These are phyloP conservation scores for Ogataea hybrid DNA, from an alignment of 1,139 yeast genomes.

Conservation along the genomic window DNA sequence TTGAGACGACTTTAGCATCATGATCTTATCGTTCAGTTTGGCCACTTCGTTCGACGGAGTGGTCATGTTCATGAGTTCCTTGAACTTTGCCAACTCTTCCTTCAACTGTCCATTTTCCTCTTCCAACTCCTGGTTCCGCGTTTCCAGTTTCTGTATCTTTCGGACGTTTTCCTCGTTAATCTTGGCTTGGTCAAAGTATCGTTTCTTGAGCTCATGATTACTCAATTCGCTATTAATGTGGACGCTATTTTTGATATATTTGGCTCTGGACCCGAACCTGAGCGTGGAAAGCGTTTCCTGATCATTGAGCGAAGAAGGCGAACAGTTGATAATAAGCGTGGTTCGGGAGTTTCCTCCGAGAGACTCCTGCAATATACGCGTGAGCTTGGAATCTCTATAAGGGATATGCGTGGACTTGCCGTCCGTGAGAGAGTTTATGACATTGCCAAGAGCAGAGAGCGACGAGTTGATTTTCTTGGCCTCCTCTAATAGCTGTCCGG, in stretches of 20 bases:
- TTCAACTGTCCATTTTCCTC: conserved; percentile 16
- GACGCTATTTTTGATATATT: conserved; percentile 65
- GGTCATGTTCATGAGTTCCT: conserved; percentile 11
- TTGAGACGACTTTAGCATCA: conserved; percentile 29
- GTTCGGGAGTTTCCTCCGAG: conserved; percentile 88
- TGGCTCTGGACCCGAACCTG: conserved; percentile 80
- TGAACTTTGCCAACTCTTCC: conserved; percentile 18
- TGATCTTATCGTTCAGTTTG: conserved; percentile 16
- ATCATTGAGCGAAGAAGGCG: conserved; percentile 62
- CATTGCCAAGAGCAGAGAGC: conserved; percentile 75
- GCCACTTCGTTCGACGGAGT: conserved; percentile 14
- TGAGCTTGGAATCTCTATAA: conserved; percentile 79
- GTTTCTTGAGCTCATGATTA: conserved; percentile 23
- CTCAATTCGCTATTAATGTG: conserved; percentile 70
- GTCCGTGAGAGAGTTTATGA: conserved; percentile 76
- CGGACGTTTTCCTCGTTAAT: conserved; percentile 42
- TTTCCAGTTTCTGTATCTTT: conserved; percentile 21
- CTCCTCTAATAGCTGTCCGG: conserved; percentile 75
- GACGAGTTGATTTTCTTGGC: conserved; percentile 83
- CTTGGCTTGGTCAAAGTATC: conserved; percentile 37
- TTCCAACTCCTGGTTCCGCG: conserved; percentile 15
- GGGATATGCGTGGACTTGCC: conserved; percentile 67
- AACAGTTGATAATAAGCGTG: conserved; percentile 73
- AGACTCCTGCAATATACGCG: conserved; percentile 80
- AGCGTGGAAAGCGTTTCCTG: conserved; percentile 74